Conservation (phyloP, 345 rosid genomes). For the Eucalyptus globulus region DNA sequence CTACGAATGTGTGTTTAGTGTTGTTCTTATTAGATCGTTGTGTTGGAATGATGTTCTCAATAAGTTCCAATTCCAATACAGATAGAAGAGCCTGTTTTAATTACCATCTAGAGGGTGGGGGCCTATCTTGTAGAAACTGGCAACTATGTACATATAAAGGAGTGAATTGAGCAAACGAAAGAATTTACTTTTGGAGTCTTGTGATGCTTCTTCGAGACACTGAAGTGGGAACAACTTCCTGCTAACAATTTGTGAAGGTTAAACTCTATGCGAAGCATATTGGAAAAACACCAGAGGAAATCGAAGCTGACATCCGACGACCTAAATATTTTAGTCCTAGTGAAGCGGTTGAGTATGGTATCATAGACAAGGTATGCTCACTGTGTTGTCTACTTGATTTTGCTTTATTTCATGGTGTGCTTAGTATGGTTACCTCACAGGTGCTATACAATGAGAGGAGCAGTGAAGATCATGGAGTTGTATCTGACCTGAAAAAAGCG, state of each 20-base stretch:
- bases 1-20: neutral
- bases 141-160: neutral
- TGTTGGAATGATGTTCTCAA: neutral
- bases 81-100: neutral
- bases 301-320: slow-evolving; percentile 64
- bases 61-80: neutral
- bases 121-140: neutral
- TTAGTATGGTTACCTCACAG: slow-evolving; percentile 7
- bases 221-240: neutral
- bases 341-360: slow-evolving; percentile 86
- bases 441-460: slow-evolving; percentile 67
- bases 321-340: slow-evolving; percentile 78
- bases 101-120: neutral
- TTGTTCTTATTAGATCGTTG: neutral
- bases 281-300: slow-evolving; percentile 68
- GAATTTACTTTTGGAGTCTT: neutral
- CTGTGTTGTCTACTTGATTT: neutral
- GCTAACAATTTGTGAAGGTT: slow-evolving; percentile 22
- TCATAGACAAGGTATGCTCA: slow-evolving; percentile 70
- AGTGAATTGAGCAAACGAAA: neutral
- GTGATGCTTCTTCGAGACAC: neutral
- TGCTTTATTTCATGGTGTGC: neutral
- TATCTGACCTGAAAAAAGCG: slow-evolving; percentile 45
- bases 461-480: slow-evolving; percentile 53
- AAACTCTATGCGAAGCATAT: slow-evolving; percentile 56